These are phyloP conservation scores for Alternaria ethzedia DNA, from an alignment of 2,329 filamentous ascomycete species.

Conservation along the genomic window DNA sequence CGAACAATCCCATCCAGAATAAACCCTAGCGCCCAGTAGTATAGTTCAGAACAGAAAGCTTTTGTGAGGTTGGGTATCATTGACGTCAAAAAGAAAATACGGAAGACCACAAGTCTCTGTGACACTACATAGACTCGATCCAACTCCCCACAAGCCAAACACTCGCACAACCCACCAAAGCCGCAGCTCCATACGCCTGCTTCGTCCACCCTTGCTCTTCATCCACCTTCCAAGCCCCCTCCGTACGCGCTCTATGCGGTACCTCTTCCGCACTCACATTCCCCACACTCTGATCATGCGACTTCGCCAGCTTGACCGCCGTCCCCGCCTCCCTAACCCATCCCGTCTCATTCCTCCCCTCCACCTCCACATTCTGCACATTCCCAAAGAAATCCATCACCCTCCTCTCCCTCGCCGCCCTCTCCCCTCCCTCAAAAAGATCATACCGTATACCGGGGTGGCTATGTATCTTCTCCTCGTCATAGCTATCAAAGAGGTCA, in stretches of 20 bases:
- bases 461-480: slow-evolving; percentile 92
- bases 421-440: slow-evolving; percentile 85
- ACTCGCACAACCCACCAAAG: slow-evolving; percentile 48
- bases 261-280: slow-evolving; percentile 26
- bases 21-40: neutral
- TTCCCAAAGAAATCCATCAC: slow-evolving; percentile 99
- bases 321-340: slow-evolving; percentile 76
- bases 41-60: fast-evolving
- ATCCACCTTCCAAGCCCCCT: slow-evolving; percentile 45
- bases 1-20: neutral
- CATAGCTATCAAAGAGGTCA: slow-evolving; percentile 95
- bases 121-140: slow-evolving; percentile 39
- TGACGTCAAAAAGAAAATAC: neutral
- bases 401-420: slow-evolving; percentile 76
- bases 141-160: slow-evolving; percentile 51
- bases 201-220: slow-evolving; percentile 49
- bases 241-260: slow-evolving; percentile 26
- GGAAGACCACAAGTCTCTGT: neutral
- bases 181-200: slow-evolving; percentile 48
- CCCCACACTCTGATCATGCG: slow-evolving; percentile 41
- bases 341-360: slow-evolving; percentile 55
- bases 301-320: slow-evolving; percentile 62
- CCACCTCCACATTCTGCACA: slow-evolving; percentile 94
- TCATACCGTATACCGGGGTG: slow-evolving; percentile 93
- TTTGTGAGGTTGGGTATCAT: slow-evolving; percentile 10